Evolutionary conservation across 1,284 basidiomycete species (phyloP), one percentile per base, ranked within the genome.

Genomic region (Athelia psychrophila): DNA sequence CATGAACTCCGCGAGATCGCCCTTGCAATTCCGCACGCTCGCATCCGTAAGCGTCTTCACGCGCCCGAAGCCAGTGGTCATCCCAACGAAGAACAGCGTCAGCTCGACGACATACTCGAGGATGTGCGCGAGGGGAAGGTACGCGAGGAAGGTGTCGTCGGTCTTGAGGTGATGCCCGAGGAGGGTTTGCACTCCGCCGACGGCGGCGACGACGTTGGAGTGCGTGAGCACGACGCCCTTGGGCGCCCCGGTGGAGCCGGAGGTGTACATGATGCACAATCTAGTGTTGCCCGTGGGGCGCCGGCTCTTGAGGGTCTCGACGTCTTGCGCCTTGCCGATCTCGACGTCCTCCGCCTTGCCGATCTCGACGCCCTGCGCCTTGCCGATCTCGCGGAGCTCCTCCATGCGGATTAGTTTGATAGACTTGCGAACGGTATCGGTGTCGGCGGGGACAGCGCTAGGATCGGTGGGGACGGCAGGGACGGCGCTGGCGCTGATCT

Each of bases 231-330:
- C 79, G 54, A 97, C 95, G 60, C 95, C 95, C 74, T 98, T 98
- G 45, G 95, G 95, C 8, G 90, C 75, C 22, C 95, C 95, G 0
- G 94, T 96, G 52, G 86, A 89, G n/a, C 95, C 93, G 55, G 84
- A 88, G 20, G 95, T 98, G 78, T 98, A 98, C 95, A 98, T 98
- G 73, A 97, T 95, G 66, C 93, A 93, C 20, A 88, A 91, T 3
- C 88, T 71, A 53, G 88, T 90, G 0, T 88, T 80, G 16, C 76
- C 68, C 50, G 74, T 79, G 1, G 91, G 91, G 13, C 67, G 67
- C 18, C 86, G 77, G 16, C 72, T 66, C 54, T 81, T 74, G 48
- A 82, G 63, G n/a, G 65, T 56, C n/a, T 84, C 83, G 1, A 65
- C 60, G 1, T 83, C 69, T 52, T 85, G 75, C 25, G 66, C 69